A percentile compares a stretch with the other conserved stretches of the same genome.
phyloP scores from a whole-genome alignment of 495 filamentous ascomycete species.

The Penicillium bovifimosum region DNA sequence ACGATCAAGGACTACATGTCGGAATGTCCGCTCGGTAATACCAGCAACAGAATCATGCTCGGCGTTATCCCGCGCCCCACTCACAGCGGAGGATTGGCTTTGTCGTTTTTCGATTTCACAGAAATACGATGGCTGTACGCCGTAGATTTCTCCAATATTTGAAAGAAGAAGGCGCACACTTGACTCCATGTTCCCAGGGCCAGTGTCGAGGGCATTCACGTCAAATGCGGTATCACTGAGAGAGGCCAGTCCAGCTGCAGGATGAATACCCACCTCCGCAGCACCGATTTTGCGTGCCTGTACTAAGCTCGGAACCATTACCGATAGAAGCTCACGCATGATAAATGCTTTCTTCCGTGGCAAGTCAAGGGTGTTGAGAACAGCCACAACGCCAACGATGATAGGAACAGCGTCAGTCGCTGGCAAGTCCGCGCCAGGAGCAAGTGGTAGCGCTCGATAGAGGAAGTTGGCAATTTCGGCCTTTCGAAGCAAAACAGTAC shows the following conservation, averaged over 20 bases:
- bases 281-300: constrained; percentile 88
- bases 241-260: constrained; percentile 74
- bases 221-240: constrained; percentile 48
- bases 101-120: constrained; percentile 33
- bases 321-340: constrained; percentile 73
- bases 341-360: constrained; percentile 84
- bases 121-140: constrained; percentile 40
- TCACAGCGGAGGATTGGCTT: constrained; percentile 15
- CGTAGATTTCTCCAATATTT: constrained; percentile 47
- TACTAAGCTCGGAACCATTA: constrained; percentile 78
- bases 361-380: constrained; percentile 69
- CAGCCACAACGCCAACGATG: constrained; percentile 78
- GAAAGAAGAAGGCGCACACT: constrained; percentile 59
- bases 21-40: constrained; percentile 40
- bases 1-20: constrained; percentile 34
- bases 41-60: constrained; percentile 41
- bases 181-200: constrained; percentile 68
- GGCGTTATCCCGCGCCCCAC: constrained; percentile 8
- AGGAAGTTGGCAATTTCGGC: constrained; percentile 64
- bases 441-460: constrained; percentile 66
- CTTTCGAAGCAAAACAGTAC: constrained; percentile 41
- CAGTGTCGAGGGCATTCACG: constrained; percentile 65
- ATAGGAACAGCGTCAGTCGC: constrained; percentile 69
- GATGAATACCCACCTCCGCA: constrained; percentile 91
- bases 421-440: constrained; percentile 51